Evolutionary conservation across 306 rosid species (phyloP), one percentile per base, ranked within the genome.

Genomic region (Purshia tridentata): DNA sequence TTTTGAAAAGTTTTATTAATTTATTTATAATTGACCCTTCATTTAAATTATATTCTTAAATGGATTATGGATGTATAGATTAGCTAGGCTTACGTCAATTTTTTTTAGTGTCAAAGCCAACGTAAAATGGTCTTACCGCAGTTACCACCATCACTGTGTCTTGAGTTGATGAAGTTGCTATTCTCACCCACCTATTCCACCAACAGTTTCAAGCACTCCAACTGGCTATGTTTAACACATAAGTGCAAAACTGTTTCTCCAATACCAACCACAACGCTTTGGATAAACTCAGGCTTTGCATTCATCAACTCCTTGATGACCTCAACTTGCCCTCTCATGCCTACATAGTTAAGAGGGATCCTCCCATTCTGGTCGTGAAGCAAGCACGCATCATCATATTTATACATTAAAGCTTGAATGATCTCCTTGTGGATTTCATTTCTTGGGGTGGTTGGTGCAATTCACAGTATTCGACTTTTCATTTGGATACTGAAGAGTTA

Each of bases 261-360:
- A 6, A n/a, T 48, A 12, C 13, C 41, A 20, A 9, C 14, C 10
- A 66, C 41, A 6, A 11, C 6, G 0, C 14, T 4, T 3, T 23
- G 19, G 11, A 46, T 20, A 6, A 19, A 20, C 4, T 19, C 39
- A 14, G 62, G 40, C 62, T 22, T 55, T 18, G 60, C 12, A 2
- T 2, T 14, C 39, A 55, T 18, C 18, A 70, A 10, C 40, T 35
- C 18, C 6, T 54, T 54, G 3, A 70, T 2, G n/a, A 11, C 55
- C 13, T 65, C 66, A 3, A 2, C 14, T 15, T 46, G 62, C 5
- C 78, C 78, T 54, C 72, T 75, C 9, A 75, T 65, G 13, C 45
- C 72, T 3, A 67, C 79, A 9, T 65, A n/a, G n/a, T n/a, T n/a
- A n/a, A n/a, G n/a, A n/a, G n/a, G n/a, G n/a, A n/a, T n/a, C n/a